phyloP scores from a whole-genome alignment of 179 eudicot species.

The Vitellaria paradoxa region DNA sequence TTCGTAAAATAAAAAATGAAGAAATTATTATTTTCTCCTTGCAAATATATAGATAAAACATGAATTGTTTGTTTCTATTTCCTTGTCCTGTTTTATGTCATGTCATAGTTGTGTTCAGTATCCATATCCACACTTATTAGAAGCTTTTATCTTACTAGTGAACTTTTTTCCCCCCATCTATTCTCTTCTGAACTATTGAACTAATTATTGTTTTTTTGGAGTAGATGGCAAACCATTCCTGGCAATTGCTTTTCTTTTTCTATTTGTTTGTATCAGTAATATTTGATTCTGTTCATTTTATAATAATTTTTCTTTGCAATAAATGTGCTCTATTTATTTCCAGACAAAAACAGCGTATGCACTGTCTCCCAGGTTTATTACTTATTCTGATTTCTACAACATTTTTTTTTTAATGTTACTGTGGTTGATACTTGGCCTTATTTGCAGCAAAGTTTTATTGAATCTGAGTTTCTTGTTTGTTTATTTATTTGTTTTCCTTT shows the following conservation, averaged over 20 bases:
- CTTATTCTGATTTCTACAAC: background rate
- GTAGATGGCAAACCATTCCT: background rate
- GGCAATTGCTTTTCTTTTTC: background rate
- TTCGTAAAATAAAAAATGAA: too few species aligned
- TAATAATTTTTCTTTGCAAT: background rate
- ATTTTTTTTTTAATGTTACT: background rate
- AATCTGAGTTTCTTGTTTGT: background rate
- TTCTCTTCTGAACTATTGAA: background rate
- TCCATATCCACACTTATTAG: too few species aligned
- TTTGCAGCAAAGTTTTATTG: background rate
- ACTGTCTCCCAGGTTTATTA: background rate
- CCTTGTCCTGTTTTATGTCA: too few species aligned
- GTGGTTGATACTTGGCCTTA: background rate
- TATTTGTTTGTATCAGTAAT: background rate
- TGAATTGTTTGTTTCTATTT: too few species aligned
- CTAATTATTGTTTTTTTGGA: background rate
- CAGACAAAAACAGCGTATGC: background rate
- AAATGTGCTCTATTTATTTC: background rate
- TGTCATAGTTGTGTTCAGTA: too few species aligned
- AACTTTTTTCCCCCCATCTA: background rate
- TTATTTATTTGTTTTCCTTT: background rate
- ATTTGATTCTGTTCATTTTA: background rate
- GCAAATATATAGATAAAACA: too few species aligned
- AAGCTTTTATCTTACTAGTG: background rate
- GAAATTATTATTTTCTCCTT: too few species aligned